Base-by-base conservation (phyloP, 2,329 filamentous ascomycete species). In the Fusarium beomiforme region DNA sequence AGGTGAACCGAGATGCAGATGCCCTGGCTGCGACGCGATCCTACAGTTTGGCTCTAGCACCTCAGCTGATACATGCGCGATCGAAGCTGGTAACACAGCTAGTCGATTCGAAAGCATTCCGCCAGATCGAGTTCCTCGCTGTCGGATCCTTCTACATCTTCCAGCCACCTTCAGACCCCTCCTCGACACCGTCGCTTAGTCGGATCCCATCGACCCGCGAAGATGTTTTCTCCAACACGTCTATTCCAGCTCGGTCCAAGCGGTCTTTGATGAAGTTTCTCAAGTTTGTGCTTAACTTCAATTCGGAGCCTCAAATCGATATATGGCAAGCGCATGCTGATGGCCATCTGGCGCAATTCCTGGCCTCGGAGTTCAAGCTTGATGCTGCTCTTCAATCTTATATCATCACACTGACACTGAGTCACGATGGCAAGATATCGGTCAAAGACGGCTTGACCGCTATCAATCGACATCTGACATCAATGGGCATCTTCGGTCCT, bases 91-190 rank as follows among this genome's bases (percentile, higher is more conserved):
- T 98, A 8, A 88, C 90, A 12, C 88, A 91, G 75, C 88, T 98
- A 19, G 93, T 98, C n/a, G 94, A 94, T 4, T 97, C 95, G 10
- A 92, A 91, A 74, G 92, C 94, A 16, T 95, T 95, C 77, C 89
- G 91, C 24, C 95, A 98, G 82, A 88, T 99, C 49, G 95, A 98
- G 78, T 98, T 98, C 75, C 89, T 96, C 68, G 94, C 95, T 31
- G 93, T 98, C 29, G 95, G 95, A 29, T 95, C 93, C 61, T 98
- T 95, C 89, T 98, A 92, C 87, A 89, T 98, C 59, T 91, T 91
- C 77, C 84, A 87, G 64, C 77, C 81, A 2, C 31, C 78, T 8
- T 77, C 77, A 29, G 75, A 74, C 23, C 69, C 74, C 17, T 71
- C 76, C 19, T 51, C 77, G 39, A 76, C 74, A 42, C 75, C 81